Conservation (phyloP, 1,139 yeast genomes). For the Suhomyces yuchorum region DNA sequence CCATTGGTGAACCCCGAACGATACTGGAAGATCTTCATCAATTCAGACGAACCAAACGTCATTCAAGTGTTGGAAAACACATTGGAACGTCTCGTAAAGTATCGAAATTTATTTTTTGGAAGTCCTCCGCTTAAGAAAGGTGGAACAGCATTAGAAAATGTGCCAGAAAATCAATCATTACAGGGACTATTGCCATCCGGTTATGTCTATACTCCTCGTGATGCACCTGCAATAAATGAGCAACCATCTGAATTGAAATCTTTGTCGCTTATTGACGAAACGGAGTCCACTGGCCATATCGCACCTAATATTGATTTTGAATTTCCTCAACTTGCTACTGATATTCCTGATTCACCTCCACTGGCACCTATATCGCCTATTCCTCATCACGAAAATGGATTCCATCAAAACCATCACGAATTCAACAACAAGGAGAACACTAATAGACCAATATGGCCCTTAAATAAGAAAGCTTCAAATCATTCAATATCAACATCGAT, state of each 20-base stretch:
- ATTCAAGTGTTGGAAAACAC: constrained; percentile 40
- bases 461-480: constrained; percentile 25
- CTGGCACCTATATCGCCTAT: constrained; percentile 47
- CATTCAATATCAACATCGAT: constrained; percentile 27
- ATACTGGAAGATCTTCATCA: constrained; percentile 65
- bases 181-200: constrained; percentile 4
- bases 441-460: constrained; percentile 14
- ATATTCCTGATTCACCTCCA: constrained; percentile 50
- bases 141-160: constrained; percentile 2
- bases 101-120: constrained; percentile 41
- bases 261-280: constrained; percentile 19
- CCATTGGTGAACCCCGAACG: constrained; percentile 73
- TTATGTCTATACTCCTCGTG: neutral
- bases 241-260: constrained; percentile 21
- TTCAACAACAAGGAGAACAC: constrained; percentile 11
- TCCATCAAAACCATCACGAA: neutral
- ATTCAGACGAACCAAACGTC: constrained; percentile 35
- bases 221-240: constrained; percentile 13
- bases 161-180: constrained; percentile 5
- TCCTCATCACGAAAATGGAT: constrained; percentile 33
- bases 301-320: constrained; percentile 3
- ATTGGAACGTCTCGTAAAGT: constrained; percentile 46
- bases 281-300: constrained; percentile 12
- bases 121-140: constrained; percentile 3
- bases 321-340: constrained; percentile 10